A percentile compares a stretch with the other conserved stretches of the same genome.
phyloP scores from a whole-genome alignment of 2,329 filamentous ascomycete genomes.

The Penicillium sp. region DNA sequence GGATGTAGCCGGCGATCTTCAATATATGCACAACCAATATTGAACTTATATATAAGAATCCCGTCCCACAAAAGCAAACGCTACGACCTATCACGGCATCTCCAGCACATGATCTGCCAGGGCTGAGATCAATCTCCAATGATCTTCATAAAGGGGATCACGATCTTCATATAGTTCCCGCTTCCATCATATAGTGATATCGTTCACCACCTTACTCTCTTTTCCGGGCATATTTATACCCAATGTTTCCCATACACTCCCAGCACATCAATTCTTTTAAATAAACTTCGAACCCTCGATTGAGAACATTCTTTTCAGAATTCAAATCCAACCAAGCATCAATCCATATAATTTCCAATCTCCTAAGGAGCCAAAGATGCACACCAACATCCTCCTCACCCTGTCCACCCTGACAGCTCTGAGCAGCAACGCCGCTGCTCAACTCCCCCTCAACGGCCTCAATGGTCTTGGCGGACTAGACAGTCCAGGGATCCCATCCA shows the following conservation, averaged over 20 bases:
- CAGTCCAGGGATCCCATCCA: not conserved
- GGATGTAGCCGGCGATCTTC: not conserved
- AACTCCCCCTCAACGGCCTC: not conserved
- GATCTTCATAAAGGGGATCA: not conserved
- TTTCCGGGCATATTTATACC: not conserved
- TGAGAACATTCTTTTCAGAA: not conserved
- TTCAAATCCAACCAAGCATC: not conserved
- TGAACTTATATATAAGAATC: not conserved
- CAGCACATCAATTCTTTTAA: too few relatives aligned
- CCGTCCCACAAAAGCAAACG: not conserved
- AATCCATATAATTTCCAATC: not conserved
- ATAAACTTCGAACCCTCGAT: not conserved
- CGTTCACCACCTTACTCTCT: not conserved
- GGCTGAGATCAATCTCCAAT: not conserved
- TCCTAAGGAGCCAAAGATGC: not conserved
- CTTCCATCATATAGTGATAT: not conserved
- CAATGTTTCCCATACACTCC: not conserved
- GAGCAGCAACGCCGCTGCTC: not conserved
- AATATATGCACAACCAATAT: not conserved
- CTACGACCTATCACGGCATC: not conserved
- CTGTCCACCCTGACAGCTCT: not conserved
- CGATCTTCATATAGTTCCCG: not conserved
- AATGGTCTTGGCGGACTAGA: not conserved
- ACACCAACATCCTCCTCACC: not conserved
- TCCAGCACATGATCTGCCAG: not conserved